Evolutionary conservation across 495 filamentous ascomycete genomes (phyloP), one percentile per base, ranked within the genome.

Genomic region (Talaromyces proteolyticus): DNA sequence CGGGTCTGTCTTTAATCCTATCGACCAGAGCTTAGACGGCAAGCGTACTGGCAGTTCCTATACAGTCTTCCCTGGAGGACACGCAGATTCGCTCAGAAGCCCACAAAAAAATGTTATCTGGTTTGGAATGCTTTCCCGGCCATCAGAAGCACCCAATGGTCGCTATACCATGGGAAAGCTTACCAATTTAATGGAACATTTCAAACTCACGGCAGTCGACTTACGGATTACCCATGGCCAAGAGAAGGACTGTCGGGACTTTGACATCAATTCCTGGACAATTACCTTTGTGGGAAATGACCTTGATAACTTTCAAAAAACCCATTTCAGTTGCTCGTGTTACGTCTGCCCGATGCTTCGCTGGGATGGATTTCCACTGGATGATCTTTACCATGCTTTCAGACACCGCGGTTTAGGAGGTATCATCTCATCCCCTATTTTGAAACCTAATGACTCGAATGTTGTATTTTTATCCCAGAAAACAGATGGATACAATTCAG

Each of bases 201-300:
- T 59, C 22, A 69, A 69, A 3, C 46, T 74, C 51, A 49, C 54
- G 11, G 65, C 67, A 0, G 63, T 80, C n/a, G 76, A 79, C 54
- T 72, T 70, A 42, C 76, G 76, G 0, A 78, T 84, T 22, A 75
- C 75, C 2, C 74, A 80, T 0, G 82, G 83, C 51, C 81, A 80
- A 6, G 81, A 79, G 3, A 60, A 68, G 4, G 74, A 78, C 11
- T 45, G 23, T 45, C 42, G 42, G 23, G 63, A 84, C 57, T 86
- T 82, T 53, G 80, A 81, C 51, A 72, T 85, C 47, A 70, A 73
- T 50, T 61, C 65, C 1, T 63, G 64, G 4, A 73, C 76, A 1
- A 73, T 96, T 50, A 81, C 87, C 2, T 96, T 96, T 62, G 81
- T 94, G 21, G 82, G 90, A 0, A 94, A 88, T 55, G 89, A 93